Evolutionary conservation across 75 land plant species (phyloP).

Genomic region (Larix kaempferi): DNA sequence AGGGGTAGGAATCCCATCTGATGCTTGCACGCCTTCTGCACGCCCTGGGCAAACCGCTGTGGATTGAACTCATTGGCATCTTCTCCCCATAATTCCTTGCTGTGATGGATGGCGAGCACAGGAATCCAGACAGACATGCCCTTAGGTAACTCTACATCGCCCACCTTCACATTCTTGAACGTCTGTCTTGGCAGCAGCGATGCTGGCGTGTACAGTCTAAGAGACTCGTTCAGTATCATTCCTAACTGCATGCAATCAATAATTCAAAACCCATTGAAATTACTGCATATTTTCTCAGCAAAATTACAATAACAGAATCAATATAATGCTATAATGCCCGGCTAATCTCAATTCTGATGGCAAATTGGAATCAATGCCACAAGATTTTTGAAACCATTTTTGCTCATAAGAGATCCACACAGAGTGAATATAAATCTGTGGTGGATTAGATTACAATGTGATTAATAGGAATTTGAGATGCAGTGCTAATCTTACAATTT

Average conservation of each 20-base stretch:
- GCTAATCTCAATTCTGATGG: too few relatives aligned
- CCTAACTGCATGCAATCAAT: conserved; percentile 60
- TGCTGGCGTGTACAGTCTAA: conserved; percentile 77
- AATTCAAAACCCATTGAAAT: background rate
- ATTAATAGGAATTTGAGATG: background rate
- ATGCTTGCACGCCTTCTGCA: conserved; percentile 36
- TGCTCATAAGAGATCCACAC: conserved; percentile 11
- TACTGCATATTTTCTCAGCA: too few relatives aligned
- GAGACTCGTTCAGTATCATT: conserved; percentile 77
- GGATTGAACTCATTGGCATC: conserved; percentile 83
- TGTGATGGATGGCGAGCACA: conserved; percentile 62
- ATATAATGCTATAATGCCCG: too few relatives aligned
- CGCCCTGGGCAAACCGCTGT: conserved; percentile 51
- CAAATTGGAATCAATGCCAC: conserved; percentile 10
- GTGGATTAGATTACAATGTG: background rate
- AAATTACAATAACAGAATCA: too few relatives aligned
- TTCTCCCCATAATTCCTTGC: conserved; percentile 65
- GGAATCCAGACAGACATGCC: conserved; percentile 72
- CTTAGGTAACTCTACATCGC: conserved; percentile 58
- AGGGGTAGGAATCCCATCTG: conserved; percentile 57
- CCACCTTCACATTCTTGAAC: conserved; percentile 56
- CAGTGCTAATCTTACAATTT: conserved; percentile 39
- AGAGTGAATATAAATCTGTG: background rate
- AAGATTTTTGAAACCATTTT: background rate
- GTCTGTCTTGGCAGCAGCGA: conserved; percentile 52